Evolutionary conservation across 2,329 filamentous ascomycete species (phyloP), one percentile per base, ranked within the genome.

Genomic region (Colletotrichum tropicale): DNA sequence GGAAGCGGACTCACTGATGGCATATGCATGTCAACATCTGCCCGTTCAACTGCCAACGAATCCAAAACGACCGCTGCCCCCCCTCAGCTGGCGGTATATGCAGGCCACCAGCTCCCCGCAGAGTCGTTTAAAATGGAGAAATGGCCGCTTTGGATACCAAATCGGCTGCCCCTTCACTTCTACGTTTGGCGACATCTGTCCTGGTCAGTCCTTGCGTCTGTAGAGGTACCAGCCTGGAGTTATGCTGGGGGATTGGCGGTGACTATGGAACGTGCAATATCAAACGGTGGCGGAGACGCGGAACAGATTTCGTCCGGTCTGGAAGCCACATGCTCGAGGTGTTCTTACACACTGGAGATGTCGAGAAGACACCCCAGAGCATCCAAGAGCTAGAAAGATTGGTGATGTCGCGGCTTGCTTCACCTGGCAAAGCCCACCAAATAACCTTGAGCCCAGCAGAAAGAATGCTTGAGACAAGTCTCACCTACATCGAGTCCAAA

Each of bases 261-360:
- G 43, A 13, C 6, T 0, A 21, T 13, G 43, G 4, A 8, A 52
- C 2, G 3, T 21, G 10, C 43, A 6, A 52, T 52, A 6, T 52
- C 43, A 21, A 52, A 52, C 43, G n/a, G n/a, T 13, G n/a, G n/a
- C 43, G 1, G n/a, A 8, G 1, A 2, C 43, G 10, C 0, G 10
- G 6, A 52, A 8, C 43, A 8, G n/a, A 52, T 52, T 12, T 24
- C 43, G 1, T 52, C 2, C 18, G 38, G 18, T 48, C 9, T 48
- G 38, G 18, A 48, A 48, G 3, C 9, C 6, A 9, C 38, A n/a
- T n/a, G 38, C 18, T 48, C 3, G 18, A 48, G 38, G 2, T 48
- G 38, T 48, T 0, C 18, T n/a, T 12, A 4, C 38, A 4, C 0
- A 12, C 0, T n/a, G 3, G 38, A 48, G 38, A 52, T 52, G n/a